A percentile compares a stretch with the other conserved stretches of the same genome.
Evolutionary conservation across 495 filamentous ascomycete genomes (phyloP).

Genomic region (Evernia prunastri): DNA sequence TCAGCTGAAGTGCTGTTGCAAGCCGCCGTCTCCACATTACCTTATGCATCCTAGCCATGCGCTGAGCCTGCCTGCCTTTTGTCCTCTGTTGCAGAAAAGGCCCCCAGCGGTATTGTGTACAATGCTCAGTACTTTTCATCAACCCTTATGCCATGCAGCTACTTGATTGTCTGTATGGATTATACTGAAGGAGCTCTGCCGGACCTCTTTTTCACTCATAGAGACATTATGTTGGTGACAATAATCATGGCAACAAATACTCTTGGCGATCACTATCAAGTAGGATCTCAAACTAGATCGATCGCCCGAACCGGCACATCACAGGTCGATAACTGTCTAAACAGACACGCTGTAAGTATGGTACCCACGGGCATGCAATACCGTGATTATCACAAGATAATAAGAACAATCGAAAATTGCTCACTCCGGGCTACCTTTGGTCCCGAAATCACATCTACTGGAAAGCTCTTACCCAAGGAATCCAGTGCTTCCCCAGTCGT

Average conservation of each 20-base stretch:
- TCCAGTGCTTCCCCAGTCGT: neutral
- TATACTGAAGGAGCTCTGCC: neutral
- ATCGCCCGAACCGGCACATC: neutral
- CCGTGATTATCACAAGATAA: neutral
- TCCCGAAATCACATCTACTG: neutral
- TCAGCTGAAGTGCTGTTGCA: neutral
- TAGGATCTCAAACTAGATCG: neutral
- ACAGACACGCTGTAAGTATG: no score
- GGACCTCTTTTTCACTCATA: neutral
- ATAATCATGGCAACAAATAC: neutral
- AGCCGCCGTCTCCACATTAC: neutral
- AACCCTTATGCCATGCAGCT: neutral
- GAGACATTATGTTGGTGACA: neutral
- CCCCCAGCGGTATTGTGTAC: neutral
- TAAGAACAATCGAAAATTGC: slow-evolving; percentile 5
- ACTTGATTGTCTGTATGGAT: neutral
- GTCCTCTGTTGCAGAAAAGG: neutral
- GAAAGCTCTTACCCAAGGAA: neutral
- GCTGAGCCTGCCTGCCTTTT: neutral
- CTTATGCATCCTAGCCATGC: neutral
- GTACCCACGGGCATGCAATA: neutral
- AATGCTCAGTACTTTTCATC: neutral
- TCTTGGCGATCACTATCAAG: neutral
- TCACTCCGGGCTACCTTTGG: neutral
- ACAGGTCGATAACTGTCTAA: neutral